Evolutionary conservation across 305 asterid genomes (phyloP).

Genomic region (Fraxinus xanthoxyloides): DNA sequence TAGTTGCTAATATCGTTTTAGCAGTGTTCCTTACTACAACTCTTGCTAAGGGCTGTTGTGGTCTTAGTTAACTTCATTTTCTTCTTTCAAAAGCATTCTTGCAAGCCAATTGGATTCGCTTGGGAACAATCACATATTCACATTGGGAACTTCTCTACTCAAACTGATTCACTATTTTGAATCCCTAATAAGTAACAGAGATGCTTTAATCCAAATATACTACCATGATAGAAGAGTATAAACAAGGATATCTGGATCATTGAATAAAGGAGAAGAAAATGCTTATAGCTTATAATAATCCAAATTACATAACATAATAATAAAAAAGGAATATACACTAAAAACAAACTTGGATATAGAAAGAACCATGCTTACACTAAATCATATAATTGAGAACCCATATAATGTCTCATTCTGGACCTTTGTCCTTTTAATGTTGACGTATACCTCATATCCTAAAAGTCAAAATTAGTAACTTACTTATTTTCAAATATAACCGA

Average conservation of each 20-base stretch:
- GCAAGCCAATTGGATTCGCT: too few relatives aligned
- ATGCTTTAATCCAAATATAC: background rate
- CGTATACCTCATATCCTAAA: background rate
- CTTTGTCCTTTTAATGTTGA: background rate
- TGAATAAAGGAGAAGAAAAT: background rate
- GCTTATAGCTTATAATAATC: background rate
- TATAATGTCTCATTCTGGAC: background rate
- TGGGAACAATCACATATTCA: too few relatives aligned
- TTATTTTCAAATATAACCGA: background rate
- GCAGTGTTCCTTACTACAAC: too few relatives aligned
- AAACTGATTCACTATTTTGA: background rate
- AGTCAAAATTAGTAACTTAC: background rate
- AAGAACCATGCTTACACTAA: background rate
- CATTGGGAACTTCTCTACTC: background rate
- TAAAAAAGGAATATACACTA: background rate
- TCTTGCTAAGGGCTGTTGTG: too few relatives aligned
- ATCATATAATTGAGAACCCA: background rate
- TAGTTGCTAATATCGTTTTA: too few relatives aligned
- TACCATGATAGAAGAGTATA: background rate
- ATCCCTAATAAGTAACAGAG: background rate
- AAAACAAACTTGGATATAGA: background rate
- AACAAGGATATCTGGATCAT: background rate
- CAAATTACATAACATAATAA: background rate
- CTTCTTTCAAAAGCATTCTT: too few relatives aligned
- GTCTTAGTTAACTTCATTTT: too few relatives aligned